Conservation (phyloP, 2,329 filamentous ascomycete genomes). For the Penicillium sp. region DNA sequence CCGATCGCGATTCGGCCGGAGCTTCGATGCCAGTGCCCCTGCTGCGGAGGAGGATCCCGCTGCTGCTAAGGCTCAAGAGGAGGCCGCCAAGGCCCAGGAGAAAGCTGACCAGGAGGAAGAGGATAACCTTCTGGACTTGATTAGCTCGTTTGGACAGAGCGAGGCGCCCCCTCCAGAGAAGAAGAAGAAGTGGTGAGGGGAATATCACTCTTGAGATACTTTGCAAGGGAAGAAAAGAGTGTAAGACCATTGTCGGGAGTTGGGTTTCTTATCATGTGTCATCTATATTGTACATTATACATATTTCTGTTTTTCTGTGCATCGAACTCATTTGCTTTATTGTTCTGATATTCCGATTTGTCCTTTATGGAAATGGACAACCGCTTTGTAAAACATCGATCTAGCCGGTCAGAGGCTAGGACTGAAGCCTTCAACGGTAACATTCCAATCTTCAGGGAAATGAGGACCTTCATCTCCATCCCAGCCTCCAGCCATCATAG, state of each 20-base stretch:
- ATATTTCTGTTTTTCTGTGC: conserved; percentile 1
- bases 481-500: conserved; percentile 61
- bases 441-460: conserved; percentile 2
- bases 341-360: neutral
- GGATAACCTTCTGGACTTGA: conserved; percentile 59
- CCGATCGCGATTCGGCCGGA: conserved; percentile 76
- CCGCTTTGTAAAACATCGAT: neutral
- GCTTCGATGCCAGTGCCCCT: conserved; percentile 66
- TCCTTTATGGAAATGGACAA: neutral
- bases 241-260: conserved; percentile 18
- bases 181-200: conserved; percentile 32
- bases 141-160: conserved; percentile 51
- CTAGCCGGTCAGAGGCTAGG: neutral
- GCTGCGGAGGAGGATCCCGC: conserved; percentile 29
- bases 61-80: conserved; percentile 31
- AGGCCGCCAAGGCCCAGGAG: conserved; percentile 50
- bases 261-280: conserved; percentile 16
- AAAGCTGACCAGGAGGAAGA: conserved; percentile 48
- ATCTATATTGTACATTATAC: conserved; percentile 26
- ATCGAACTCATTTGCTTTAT: neutral
- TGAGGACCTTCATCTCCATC: conserved; percentile 38
- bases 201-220: neutral
- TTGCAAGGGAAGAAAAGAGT: neutral
- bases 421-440: conserved; percentile 2
- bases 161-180: conserved; percentile 35